Base-by-base conservation (phyloP, 352 stramenopile species). In the Pythium grandisporangium region DNA sequence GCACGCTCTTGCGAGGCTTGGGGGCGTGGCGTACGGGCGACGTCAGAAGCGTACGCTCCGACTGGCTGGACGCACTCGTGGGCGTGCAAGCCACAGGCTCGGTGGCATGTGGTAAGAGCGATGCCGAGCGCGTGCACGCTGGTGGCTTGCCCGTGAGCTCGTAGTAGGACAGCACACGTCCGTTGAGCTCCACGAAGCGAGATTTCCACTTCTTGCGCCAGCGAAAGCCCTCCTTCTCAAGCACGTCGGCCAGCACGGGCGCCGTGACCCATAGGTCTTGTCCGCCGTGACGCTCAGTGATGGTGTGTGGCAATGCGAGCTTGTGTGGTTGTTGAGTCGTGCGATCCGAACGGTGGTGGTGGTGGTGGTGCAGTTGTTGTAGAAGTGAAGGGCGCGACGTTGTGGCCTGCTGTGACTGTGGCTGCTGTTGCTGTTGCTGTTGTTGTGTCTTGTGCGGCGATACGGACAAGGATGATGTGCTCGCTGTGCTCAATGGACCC, bases 161-260 rank as follows among this genome's bases (percentile, higher is more conserved):
- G 33, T 72, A 85, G 57, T 85, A 89, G 29, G 69, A 74, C 20
- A 89, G 59, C 26, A 77, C 45, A 14, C 70, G 73, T 34, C 76
- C 76, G 55, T 86, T 77, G 48, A 89, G 59, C 49, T 86, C 71
- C 17, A 89, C 57, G 47, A 78, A 83, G 35, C 76, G 76, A 19
- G 59, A 27, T 43, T 85, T 84, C 73, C 73, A 90, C 59, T 81
- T 82, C 45, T 77, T 84, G 38, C 68, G 67, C 76, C 72, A 89
- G 11, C 70, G 69, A 42, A 87, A 90, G 42, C 69, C 70, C 27
- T 77, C 66, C 58, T 87, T 87, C 45, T 85, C 70, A 23, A 89
- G 61, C 30, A 69, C 67, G 16, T 74, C 76, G n/a, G 51, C 63
- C 20, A 85, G 49, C 34, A 86, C 70, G 6, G 73, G 73, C n/a